Conservation (phyloP, 768 basidiomycete genomes). For the Termitomyces sp. region DNA sequence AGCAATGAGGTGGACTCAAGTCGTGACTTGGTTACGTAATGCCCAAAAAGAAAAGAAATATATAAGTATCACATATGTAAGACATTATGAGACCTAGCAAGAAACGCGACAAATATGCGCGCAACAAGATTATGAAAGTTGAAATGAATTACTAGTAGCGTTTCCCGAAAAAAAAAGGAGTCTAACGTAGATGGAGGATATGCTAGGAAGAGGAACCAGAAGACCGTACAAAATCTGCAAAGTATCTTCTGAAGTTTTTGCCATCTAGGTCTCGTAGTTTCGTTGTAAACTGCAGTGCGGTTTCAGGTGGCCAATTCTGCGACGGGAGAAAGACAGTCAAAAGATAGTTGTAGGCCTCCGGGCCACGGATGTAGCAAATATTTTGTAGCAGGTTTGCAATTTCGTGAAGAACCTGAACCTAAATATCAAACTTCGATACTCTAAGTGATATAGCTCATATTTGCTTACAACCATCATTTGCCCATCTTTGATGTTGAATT, state of each 20-base stretch:
- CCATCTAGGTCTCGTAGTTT: conserved; percentile 71
- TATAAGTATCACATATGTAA: no score
- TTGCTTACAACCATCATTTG: conserved; percentile 76
- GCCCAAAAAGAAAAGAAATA: no score
- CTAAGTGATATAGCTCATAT: background rate
- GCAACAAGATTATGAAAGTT: conserved; percentile 1
- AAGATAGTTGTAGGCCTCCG: conserved; percentile 82
- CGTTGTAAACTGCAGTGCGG: conserved; percentile 62
- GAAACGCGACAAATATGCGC: background rate
- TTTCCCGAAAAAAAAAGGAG: conserved; percentile 9
- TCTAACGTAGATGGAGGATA: conserved; percentile 8
- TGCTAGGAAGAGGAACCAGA: conserved; percentile 58
- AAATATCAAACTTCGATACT: background rate
- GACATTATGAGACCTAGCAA: conserved; percentile 1
- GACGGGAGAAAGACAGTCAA: conserved; percentile 77
- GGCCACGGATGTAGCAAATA: conserved; percentile 68
- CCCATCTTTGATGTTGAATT: conserved; percentile 86
- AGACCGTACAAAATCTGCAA: conserved; percentile 75
- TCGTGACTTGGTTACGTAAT: background rate
- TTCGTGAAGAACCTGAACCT: conserved; percentile 75
- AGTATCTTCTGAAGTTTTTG: conserved; percentile 81
- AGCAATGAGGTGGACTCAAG: background rate
- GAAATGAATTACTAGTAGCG: conserved; percentile 1
- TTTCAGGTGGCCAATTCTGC: conserved; percentile 77
- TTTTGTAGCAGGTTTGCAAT: conserved; percentile 81